Evolutionary conservation across 1,139 yeast species (phyloP).

Genomic region (Nakaseomyces delphensis): DNA sequence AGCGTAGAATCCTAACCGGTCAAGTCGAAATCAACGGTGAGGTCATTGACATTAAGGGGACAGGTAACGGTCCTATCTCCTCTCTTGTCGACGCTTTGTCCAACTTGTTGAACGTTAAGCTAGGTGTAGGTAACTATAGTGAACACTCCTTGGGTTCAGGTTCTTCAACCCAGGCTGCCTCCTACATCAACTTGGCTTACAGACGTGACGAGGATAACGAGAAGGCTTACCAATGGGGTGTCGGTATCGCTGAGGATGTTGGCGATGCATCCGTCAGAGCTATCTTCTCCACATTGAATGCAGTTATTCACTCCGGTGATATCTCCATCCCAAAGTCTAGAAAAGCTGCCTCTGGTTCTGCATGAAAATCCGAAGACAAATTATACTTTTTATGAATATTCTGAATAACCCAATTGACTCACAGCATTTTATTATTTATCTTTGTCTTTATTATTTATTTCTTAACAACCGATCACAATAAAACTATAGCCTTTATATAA

Average conservation of each 20-base stretch:
- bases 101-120: slow-evolving; percentile 43
- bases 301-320: slow-evolving; percentile 31
- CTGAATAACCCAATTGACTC: neutral
- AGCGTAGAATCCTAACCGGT: slow-evolving; percentile 44
- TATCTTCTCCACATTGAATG: slow-evolving; percentile 63
- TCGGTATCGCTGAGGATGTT: slow-evolving; percentile 88
- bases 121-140: slow-evolving; percentile 75
- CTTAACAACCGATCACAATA: neutral
- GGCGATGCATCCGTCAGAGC: slow-evolving; percentile 83
- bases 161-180: slow-evolving; percentile 79
- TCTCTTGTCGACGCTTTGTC: slow-evolving; percentile 79
- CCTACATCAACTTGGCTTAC: slow-evolving; percentile 64
- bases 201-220: slow-evolving; percentile 37
- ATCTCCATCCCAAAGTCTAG: slow-evolving; percentile 3
- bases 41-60: slow-evolving; percentile 46
- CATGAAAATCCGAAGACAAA: neutral
- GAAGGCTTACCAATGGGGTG: slow-evolving; percentile 70
- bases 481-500: no score
- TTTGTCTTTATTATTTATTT: neutral
- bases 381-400: neutral
- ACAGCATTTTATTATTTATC: no score
- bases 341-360: slow-evolving; percentile 6
- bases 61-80: slow-evolving; percentile 94
- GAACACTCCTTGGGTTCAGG: slow-evolving; percentile 92
- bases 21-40: slow-evolving; percentile 40